A percentile compares a stretch with the other conserved stretches of the same genome.
These are phyloP conservation scores for Pseudogymnoascus sp. DNA, from an alignment of 2,329 filamentous ascomycete genomes.

Conservation along the genomic window DNA sequence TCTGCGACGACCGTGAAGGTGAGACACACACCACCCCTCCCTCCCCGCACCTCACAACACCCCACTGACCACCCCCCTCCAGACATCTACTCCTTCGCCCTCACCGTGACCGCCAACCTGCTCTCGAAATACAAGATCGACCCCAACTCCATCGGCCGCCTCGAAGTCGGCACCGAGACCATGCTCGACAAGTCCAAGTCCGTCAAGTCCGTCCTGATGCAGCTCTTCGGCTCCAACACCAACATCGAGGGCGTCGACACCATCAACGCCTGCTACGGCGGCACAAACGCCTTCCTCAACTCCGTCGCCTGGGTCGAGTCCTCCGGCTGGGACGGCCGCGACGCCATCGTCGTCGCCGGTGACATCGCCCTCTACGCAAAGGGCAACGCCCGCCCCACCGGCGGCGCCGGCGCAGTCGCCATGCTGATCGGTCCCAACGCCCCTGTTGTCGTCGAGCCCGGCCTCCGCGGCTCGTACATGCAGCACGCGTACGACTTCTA, in stretches of 20 bases:
- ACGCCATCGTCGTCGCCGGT: constrained; percentile 71
- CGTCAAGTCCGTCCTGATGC: constrained; percentile 82
- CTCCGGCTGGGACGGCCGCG: constrained; percentile 76
- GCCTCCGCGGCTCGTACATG: constrained; percentile 74
- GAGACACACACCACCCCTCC: constrained; percentile 25
- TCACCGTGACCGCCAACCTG: constrained; percentile 71
- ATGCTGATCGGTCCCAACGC: constrained; percentile 73
- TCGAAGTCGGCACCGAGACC: constrained; percentile 82
- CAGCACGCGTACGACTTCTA: constrained; percentile 83
- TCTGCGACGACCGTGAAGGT: constrained; percentile 87
- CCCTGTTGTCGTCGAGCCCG: constrained; percentile 68
- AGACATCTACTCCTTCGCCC: constrained; percentile 84
- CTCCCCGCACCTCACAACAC: not conserved
- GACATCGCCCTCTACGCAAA: constrained; percentile 84
- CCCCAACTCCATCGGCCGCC: constrained; percentile 65
- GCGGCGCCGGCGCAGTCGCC: constrained; percentile 71
- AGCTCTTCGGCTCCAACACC: constrained; percentile 76
- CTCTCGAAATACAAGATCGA: constrained; percentile 80
- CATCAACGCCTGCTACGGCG: constrained; percentile 79
- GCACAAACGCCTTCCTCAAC: constrained; percentile 80
- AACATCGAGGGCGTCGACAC: constrained; percentile 79
- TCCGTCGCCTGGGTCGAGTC: constrained; percentile 79
- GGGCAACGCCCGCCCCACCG: constrained; percentile 72
- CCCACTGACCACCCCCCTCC: constrained; percentile 12
- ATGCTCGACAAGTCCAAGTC: constrained; percentile 86